phyloP scores from a whole-genome alignment of 2,329 filamentous ascomycete genomes.

The Magnaporthiopsis rhizophila region DNA sequence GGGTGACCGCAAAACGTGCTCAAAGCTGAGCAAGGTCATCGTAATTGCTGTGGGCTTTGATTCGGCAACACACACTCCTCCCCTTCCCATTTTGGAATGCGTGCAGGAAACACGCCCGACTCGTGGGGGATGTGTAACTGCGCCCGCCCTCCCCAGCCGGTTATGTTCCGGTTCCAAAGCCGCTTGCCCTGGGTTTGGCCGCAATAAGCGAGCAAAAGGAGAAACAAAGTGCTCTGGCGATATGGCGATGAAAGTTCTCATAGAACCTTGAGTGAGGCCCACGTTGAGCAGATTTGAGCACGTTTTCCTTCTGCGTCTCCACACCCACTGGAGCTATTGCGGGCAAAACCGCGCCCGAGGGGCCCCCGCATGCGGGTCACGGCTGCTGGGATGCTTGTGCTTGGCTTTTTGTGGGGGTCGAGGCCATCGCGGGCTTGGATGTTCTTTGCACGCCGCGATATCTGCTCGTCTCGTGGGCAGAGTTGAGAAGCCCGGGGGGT shows the following conservation, averaged over 20 bases:
- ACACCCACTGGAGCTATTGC: not conserved
- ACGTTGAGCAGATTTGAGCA: conserved; percentile 7
- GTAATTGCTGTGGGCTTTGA: not conserved
- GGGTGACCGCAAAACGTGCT: not conserved
- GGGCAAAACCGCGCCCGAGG: no score
- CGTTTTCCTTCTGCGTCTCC: not conserved
- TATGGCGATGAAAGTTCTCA: not conserved
- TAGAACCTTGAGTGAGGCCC: not conserved
- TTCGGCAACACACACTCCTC: not conserved
- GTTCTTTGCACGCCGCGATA: no score
- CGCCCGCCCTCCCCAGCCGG: no score
- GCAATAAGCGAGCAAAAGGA: not conserved
- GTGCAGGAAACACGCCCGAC: not conserved
- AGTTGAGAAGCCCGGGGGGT: no score
- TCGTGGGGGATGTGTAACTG: no score
- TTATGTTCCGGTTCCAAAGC: not conserved
- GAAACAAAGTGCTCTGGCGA: not conserved
- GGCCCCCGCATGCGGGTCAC: not conserved
- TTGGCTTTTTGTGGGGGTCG: no score
- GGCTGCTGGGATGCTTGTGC: no score
- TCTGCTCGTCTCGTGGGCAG: no score
- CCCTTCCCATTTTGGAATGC: no score
- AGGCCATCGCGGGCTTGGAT: no score
- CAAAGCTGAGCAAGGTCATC: not conserved
- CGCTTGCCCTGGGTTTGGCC: not conserved